Base-by-base conservation (phyloP, 306 rosid species). In the Cucumis melo region DNA sequence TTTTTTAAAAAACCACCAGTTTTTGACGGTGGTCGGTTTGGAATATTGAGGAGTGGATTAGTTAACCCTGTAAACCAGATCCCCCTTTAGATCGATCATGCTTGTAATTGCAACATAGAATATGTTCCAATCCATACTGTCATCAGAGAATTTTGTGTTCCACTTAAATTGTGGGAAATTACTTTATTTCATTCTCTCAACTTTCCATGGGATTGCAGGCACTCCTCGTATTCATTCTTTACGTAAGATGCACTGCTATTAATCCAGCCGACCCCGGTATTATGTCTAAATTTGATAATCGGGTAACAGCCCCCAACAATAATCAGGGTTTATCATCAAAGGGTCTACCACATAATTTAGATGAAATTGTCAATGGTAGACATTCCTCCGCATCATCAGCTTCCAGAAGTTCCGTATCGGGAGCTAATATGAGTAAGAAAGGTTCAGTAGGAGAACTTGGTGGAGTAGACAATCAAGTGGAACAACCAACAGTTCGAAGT, bases 231-330 rank as follows among this genome's bases (percentile, higher is more conserved):
- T 93, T 93, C 86, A 87, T 91, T 86, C 96, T 93, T 84, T 93
- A 93, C 68, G 83, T 89, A 70, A 90, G 98, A 81, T 93, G 96
- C 79, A 93, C 98, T 34, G 98, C 98, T 75, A 93, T 93, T 75
- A 93, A 93, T 84, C 98, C 98, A 42, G 97, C 98, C 9, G 98
- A 93, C 86, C 97, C 98, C 7, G 96, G 98, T 81, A 93, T 93
- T 66, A 91, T 93, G 94, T 87, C 87, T 79, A 90, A 84, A 82
- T 93, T 91, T 84, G 87, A 87, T 48, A 82, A 82, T 72, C 82
- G 86, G 64, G 74, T 48, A 44, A 77, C 77, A 74, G 85, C 38
- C 60, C 74, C 78, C 54, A 78, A 81, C 55, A 62, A 86, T 51
- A 81, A 88, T 79, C 90, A 74, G 77, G 85, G 74, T 78, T 79